Base-by-base conservation (phyloP, 192 early-diverging fungal species). In the Backusella circina region DNA sequence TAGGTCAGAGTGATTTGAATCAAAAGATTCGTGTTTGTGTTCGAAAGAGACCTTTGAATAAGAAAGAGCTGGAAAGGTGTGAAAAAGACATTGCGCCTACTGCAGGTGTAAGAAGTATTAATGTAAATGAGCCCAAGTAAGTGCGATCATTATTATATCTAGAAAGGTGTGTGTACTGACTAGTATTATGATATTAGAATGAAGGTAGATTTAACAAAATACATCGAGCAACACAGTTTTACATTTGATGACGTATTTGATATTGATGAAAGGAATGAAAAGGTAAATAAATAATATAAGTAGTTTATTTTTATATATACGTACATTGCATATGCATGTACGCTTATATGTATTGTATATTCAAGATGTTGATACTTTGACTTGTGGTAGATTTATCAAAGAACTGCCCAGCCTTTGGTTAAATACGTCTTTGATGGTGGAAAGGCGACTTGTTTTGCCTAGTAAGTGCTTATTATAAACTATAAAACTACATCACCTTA, bases 361-460 rank as follows among this genome's bases (percentile, higher is more conserved):
- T n/a, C 16, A 47, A n/a, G 44, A 7, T 47, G n/a, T 47, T 47
- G 5, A 47, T 47, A 5, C 44, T 47, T 47, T 5, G 44, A 28
- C 2, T 74, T 26, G 5, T 37, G 28, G 28, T 54, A 69, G 74
- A 67, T 80, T 31, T 99, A 99, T 79, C 84, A 89, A 79, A 86
- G 95, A 65, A 98, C 98, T 2, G 98, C 98, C 31, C 89, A 89
- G 68, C 98, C 98, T 0, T 82, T 99, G 44, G 97, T 99, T 0
- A 92, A 97, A 68, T 98, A 97, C 80, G 90, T 98, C 13, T 99
- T 99, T 71, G 82, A 85, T 31, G 98, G 98, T 5, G 98, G 98
- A 74, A 98, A 97, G 72, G 96, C 96, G 0, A 99, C 98, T 8
- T 98, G 97, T 73, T 99, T 99, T 92, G 98, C 97, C 39, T 99